Evolutionary conservation across 2,329 filamentous ascomycete genomes (phyloP), one percentile per base, ranked within the genome.

Genomic region (Hypoxylon sp.): DNA sequence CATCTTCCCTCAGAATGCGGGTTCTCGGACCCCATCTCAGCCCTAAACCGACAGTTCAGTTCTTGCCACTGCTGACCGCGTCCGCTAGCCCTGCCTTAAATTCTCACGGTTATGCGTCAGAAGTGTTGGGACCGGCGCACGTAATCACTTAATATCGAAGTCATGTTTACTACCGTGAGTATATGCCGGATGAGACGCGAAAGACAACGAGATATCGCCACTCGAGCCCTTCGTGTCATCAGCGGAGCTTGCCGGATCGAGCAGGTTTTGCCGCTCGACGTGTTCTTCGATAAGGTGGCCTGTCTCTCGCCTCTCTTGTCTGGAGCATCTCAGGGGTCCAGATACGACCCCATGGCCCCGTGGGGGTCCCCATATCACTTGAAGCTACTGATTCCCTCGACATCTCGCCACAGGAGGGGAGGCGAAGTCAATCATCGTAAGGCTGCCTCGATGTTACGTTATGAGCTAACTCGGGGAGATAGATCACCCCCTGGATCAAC

Each of bases 51-150:
- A 53, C 53, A 26, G 26, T 16, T 28, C 2, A n/a, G n/a, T n/a
- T n/a, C 18, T 60, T 49, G 64, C 59, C 64, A 66, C 30, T 57
- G 61, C 65, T 68, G 65, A 68, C 61, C 32, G 61, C 65, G 36
- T 62, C 30, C 32, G 28, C 46, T 49, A 56, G 40, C 56, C 55
- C n/a, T 9, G 20, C 45, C 38, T 22, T 53, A 52, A 46, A 28
- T 61, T 57, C 44, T 59, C 50, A 59, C 58, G 7, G 9, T 30
- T 33, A 20, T 57, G 50, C 44, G 36, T 56, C 28, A 48, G 36
- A 61, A 60, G 55, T 58, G 49, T 51, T 67, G 61, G 61, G 52
- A 40, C 24, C 18, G 16, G 22, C 24, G 52, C 49, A 59, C 28
- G 54, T 62, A 65, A 68, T 67, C 65, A 62, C 61, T 46, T 56